Percentiles rank a stretch among this genome's conserved stretches.
Evolutionary conservation across 768 basidiomycete genomes (phyloP).

Genomic region (Gautieria morchelliformis): DNA sequence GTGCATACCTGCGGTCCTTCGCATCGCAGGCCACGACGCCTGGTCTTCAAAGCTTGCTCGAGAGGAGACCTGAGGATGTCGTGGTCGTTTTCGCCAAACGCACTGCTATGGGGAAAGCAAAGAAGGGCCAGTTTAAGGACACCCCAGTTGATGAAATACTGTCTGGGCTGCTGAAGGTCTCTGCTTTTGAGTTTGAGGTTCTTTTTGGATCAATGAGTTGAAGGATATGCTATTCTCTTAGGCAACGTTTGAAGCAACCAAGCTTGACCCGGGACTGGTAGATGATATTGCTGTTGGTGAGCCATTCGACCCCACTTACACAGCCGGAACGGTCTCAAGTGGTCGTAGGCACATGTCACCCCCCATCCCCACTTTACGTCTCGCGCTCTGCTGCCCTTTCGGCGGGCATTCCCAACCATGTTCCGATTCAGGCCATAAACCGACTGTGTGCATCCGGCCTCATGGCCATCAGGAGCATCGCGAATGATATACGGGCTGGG

Average conservation of each 20-base stretch:
- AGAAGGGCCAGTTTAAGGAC: conserved; percentile 91
- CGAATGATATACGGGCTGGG: conserved; percentile 74
- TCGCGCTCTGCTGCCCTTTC: conserved; percentile 82
- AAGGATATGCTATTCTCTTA: conserved; percentile 17
- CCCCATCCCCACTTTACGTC: conserved; percentile 70
- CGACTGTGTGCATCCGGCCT: conserved; percentile 90
- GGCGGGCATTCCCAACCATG: conserved; percentile 78
- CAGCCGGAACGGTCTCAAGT: background rate
- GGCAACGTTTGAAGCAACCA: conserved; percentile 59
- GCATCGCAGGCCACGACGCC: conserved; percentile 24
- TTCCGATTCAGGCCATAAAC: conserved; percentile 88
- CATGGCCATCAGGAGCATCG: conserved; percentile 86
- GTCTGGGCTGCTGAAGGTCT: conserved; percentile 71
- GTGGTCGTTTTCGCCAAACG: conserved; percentile 86
- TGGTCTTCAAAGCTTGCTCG: conserved; percentile 45
- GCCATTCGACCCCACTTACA: conserved; percentile 13
- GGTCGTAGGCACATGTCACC: conserved; percentile 65
- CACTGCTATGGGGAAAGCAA: conserved; percentile 79
- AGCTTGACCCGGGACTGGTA: conserved; percentile 59
- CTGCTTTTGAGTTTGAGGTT: background rate
- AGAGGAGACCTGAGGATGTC: conserved; percentile 74
- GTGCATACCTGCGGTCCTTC: conserved; percentile 16
- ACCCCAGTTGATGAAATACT: conserved; percentile 81
- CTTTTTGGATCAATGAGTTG: background rate
- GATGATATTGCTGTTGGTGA: conserved; percentile 80